Base-by-base conservation (phyloP, 768 basidiomycete species). In the Calocera viscosa region DNA sequence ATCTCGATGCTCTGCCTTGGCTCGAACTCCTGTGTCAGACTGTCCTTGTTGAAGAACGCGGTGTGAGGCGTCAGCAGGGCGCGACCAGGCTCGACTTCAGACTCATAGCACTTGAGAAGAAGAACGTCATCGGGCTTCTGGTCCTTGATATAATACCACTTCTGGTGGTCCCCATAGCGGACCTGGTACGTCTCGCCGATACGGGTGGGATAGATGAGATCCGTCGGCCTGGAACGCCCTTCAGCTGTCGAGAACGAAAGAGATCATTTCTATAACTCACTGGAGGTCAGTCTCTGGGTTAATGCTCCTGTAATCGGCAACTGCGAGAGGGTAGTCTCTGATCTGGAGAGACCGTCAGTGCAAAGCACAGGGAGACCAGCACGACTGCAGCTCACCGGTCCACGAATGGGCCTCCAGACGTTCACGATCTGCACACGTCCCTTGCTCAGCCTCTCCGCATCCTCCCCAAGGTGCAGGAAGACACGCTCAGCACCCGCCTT, bases 381-480 rank as follows among this genome's bases (percentile, higher is more conserved):
- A 19, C 24, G 5, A 47, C 8, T 19, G 8, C 16, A 47, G 19
- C 43, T 17, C 24, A 47, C 43, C 16, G 43, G 43, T 19, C 43
- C 43, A 19, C 16, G 19, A 65, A 81, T 79, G 2, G 80, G 80
- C 70, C 80, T 78, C 80, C 80, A 80, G 64, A 80, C 76, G 68
- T 81, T 81, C 71, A 81, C 78, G 70, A 81, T 79, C 63, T 77
- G 78, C 33, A 76, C 74, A 64, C 80, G 78, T 12, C 75, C 72
- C 66, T 78, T 74, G 66, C 81, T 73, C 22, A 80, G 75, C 17
- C 74, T 75, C 67, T 79, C 77, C 0, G 79, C 81, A 30, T 81
- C 80, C 12, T 74, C 75, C 2, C 74, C 74, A 22, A 78, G 76
- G 49, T 80, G 79, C 17, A 71, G 68, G 28, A 75, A 70, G 0